These are phyloP conservation scores for Podaxis mareebaensis DNA, from an alignment of 768 basidiomycete genomes.

Conservation along the genomic window DNA sequence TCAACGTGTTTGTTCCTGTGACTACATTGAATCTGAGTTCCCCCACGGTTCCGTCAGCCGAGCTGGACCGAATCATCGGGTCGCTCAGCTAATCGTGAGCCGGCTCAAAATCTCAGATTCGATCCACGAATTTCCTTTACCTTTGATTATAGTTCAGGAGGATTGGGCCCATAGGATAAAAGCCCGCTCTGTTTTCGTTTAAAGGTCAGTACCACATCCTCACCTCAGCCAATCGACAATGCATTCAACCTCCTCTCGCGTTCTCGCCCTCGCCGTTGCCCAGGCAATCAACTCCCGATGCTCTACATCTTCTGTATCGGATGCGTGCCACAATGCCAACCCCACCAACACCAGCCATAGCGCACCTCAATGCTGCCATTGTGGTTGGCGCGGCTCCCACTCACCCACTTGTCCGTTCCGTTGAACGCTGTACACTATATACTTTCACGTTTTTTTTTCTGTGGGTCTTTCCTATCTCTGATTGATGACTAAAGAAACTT, in stretches of 20 bases:
- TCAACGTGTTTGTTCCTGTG: constrained; percentile 34
- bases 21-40: constrained; percentile 22
- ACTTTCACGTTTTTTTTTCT: not conserved
- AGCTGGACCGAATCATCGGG: constrained; percentile 13
- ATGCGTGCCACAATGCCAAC: constrained; percentile 23
- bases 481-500: not conserved
- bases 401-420: constrained; percentile 68
- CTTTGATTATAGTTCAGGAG: constrained; percentile 19
- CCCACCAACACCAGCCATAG: constrained; percentile 43
- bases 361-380: constrained; percentile 80
- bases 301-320: constrained; percentile 22
- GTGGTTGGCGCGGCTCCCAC: constrained; percentile 66
- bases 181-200: constrained; percentile 18
- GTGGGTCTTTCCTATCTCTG: not conserved
- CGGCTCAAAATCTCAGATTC: constrained; percentile 22
- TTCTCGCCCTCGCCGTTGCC: constrained; percentile 22
- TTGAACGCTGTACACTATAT: constrained; percentile 13
- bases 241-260: constrained; percentile 24
- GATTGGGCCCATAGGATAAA: constrained; percentile 14
- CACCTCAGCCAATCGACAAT: constrained; percentile 22
- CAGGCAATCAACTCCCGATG: constrained; percentile 17
- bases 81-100: constrained; percentile 22
- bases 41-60: constrained; percentile 30
- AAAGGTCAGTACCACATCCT: constrained; percentile 19
- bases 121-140: constrained; percentile 3